phyloP scores from a whole-genome alignment of 2,329 filamentous ascomycete species.

The Cytospora schulzeri region DNA sequence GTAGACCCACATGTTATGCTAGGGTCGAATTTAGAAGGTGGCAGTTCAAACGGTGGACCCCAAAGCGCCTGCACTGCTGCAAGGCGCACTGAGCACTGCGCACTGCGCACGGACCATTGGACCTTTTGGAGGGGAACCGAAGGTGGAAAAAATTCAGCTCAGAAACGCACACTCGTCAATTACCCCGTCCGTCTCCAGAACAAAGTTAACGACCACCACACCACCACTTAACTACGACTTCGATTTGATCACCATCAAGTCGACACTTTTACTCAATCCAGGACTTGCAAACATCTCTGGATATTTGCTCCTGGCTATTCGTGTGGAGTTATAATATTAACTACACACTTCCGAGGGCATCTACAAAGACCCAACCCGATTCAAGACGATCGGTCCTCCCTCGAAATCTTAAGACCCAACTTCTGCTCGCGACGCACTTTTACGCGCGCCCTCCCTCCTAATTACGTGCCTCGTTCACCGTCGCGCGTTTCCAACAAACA shows the following conservation, averaged over 20 bases:
- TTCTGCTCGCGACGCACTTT: constrained; percentile 16
- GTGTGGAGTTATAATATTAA: neutral
- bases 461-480: constrained; percentile 35
- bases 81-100: neutral
- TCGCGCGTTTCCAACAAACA: constrained; percentile 49
- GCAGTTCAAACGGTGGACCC: neutral
- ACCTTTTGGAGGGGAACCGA: neutral
- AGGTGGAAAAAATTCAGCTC: constrained; percentile 3
- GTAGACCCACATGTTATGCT: neutral
- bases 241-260: neutral
- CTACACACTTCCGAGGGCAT: neutral
- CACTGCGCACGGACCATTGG: neutral
- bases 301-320: neutral
- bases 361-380: neutral
- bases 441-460: constrained; percentile 13
- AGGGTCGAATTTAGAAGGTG: neutral
- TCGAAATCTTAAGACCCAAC: constrained; percentile 26
- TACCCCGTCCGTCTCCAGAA: neutral
- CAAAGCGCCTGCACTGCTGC: neutral
- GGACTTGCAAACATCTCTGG: neutral
- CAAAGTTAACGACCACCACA: neutral
- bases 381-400: constrained; percentile 12
- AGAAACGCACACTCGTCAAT: constrained; percentile 2
- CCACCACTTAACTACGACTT: neutral
- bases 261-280: neutral